Conservation (phyloP, 495 filamentous ascomycete species). For the Penicillium robsamsonii region DNA sequence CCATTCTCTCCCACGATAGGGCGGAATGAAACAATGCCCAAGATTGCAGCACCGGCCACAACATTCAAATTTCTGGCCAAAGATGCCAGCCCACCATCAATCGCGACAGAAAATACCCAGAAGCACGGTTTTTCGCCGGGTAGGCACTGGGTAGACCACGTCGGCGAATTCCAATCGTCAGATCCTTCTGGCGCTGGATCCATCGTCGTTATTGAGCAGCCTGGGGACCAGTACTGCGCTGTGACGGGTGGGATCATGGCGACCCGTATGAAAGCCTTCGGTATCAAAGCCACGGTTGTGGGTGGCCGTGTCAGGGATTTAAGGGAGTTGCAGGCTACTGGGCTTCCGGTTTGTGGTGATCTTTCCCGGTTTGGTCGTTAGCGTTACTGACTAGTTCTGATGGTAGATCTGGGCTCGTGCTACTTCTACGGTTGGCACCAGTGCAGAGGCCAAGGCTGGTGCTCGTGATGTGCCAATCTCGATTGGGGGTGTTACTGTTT, state of each 20-base stretch:
- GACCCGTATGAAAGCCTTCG: slow-evolving; percentile 54
- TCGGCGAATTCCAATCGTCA: slow-evolving; percentile 21
- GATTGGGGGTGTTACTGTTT: slow-evolving; percentile 50
- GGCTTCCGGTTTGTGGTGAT: slow-evolving; percentile 45
- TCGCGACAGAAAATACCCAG: slow-evolving; percentile 25
- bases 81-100: slow-evolving; percentile 23
- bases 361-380: background rate
- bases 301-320: slow-evolving; percentile 64
- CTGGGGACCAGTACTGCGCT: slow-evolving; percentile 57
- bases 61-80: slow-evolving; percentile 64
- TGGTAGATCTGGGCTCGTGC: slow-evolving; percentile 54
- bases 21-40: slow-evolving; percentile 31
- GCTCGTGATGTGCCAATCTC: slow-evolving; percentile 52
- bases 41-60: slow-evolving; percentile 56
- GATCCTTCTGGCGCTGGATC: slow-evolving; percentile 42
- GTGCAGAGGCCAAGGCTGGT: slow-evolving; percentile 57
- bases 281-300: slow-evolving; percentile 56
- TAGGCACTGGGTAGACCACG: slow-evolving; percentile 60
- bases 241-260: slow-evolving; percentile 70
- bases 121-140: slow-evolving; percentile 38
- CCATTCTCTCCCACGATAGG: slow-evolving; percentile 37
- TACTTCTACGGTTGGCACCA: slow-evolving; percentile 58
- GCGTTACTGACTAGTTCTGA: background rate
- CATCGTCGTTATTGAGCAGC: slow-evolving; percentile 60
- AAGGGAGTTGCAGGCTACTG: slow-evolving; percentile 45